Percentiles rank a stretch among this genome's conserved stretches.
Conservation (phyloP, 1,139 yeast genomes). For the Lodderomyces parapsilosis region DNA sequence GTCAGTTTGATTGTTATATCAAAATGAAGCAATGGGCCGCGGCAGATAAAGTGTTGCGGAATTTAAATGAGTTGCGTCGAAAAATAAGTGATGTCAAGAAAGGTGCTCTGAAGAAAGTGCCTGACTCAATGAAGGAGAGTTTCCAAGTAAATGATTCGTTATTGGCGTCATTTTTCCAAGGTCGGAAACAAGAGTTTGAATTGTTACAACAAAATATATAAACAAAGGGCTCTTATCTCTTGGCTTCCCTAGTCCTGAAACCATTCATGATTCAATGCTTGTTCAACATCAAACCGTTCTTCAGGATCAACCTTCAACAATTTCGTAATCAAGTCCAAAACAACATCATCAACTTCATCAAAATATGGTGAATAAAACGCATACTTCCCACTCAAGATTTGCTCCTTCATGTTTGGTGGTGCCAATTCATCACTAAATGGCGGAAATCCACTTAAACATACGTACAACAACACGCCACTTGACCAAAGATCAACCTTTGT, state of each 20-base stretch:
- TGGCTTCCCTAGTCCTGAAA: slow-evolving; percentile 22
- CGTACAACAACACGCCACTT: slow-evolving; percentile 72
- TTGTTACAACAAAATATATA: slow-evolving; percentile 2
- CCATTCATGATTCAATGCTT: slow-evolving; percentile 62
- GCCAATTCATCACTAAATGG: slow-evolving; percentile 82
- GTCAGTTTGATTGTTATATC: slow-evolving; percentile 62
- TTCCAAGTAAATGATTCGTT: slow-evolving; percentile 26
- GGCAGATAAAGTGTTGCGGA: slow-evolving; percentile 28
- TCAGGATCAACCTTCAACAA: slow-evolving; percentile 59
- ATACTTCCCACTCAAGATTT: slow-evolving; percentile 61
- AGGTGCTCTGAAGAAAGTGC: slow-evolving; percentile 18
- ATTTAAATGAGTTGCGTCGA: slow-evolving; percentile 25
- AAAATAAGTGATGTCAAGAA: slow-evolving; percentile 12
- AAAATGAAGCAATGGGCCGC: slow-evolving; percentile 24
- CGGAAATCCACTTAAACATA: slow-evolving; percentile 80
- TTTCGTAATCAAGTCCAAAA: slow-evolving; percentile 62
- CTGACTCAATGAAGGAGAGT: slow-evolving; percentile 23
- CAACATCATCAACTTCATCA: slow-evolving; percentile 67
- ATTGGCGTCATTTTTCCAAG: slow-evolving; percentile 29
- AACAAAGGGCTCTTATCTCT: not conserved
- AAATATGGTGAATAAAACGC: slow-evolving; percentile 81
- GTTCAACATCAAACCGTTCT: slow-evolving; percentile 49
- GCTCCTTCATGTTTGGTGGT: slow-evolving; percentile 77
- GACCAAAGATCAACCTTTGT: slow-evolving; percentile 81
- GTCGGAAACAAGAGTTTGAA: slow-evolving; percentile 23